These are phyloP conservation scores for Obelidium mucronatum DNA, from an alignment of 192 early-diverging fungal species.

Conservation along the genomic window DNA sequence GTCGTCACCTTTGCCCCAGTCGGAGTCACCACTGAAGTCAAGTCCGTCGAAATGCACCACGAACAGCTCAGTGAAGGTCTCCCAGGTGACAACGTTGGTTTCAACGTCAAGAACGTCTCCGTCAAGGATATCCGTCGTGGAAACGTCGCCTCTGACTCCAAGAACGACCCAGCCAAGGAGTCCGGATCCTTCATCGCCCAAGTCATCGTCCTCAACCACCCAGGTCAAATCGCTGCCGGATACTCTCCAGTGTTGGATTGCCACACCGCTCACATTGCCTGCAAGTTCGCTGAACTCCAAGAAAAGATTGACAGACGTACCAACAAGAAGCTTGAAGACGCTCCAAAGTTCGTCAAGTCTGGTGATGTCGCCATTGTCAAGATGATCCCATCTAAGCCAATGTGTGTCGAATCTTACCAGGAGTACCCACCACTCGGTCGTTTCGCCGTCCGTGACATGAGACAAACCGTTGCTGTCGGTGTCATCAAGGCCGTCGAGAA, in stretches of 20 bases:
- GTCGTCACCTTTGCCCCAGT: constrained; percentile 85
- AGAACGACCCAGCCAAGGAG: constrained; percentile 96
- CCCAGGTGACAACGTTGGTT: constrained; percentile 97
- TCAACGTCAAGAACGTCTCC: constrained; percentile 99
- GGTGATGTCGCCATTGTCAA: constrained; percentile 96
- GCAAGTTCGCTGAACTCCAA: constrained; percentile 89
- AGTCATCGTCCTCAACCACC: constrained; percentile 96
- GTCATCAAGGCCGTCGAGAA: constrained; percentile 94
- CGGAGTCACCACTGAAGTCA: constrained; percentile 90
- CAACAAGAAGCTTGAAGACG: constrained; percentile 90
- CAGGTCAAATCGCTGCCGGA: constrained; percentile 91
- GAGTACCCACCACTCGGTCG: constrained; percentile 95
- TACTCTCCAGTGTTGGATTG: constrained; percentile 96
- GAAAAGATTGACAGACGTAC: constrained; percentile 97
- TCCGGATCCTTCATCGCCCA: constrained; percentile 91
- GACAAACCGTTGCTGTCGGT: constrained; percentile 97
- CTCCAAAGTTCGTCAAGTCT: constrained; percentile 95
- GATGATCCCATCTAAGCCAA: constrained; percentile 94
- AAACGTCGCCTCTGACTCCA: constrained; percentile 94
- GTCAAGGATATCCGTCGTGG: constrained; percentile 98
- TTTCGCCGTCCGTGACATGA: constrained; percentile 97
- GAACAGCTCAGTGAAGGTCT: constrained; percentile 85
- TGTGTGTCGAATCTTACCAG: constrained; percentile 93
- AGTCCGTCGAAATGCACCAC: constrained; percentile 99
- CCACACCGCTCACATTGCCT: constrained; percentile 97